These are phyloP conservation scores for Ampelocalamus luodianensis DNA, from an alignment of 176 grass and related monocot species.

Conservation along the genomic window DNA sequence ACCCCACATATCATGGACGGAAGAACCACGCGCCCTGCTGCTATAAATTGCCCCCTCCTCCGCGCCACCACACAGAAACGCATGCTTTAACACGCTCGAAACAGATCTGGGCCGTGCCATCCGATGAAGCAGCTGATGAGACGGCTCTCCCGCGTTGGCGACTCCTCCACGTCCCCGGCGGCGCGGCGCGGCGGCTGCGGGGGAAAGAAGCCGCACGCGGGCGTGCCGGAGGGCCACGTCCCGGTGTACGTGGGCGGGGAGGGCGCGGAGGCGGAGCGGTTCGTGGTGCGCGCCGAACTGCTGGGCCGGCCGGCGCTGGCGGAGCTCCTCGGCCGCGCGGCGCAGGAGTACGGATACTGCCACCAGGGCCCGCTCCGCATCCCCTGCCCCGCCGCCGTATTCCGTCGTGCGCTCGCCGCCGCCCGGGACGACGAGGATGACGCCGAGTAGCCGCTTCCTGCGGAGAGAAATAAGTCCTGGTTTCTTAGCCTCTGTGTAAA, in stretches of 20 bases:
- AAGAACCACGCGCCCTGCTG: background rate
- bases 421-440: conserved; percentile 23
- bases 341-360: conserved; percentile 80
- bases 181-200: background rate
- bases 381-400: conserved; percentile 58
- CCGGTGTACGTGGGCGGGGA: conserved; percentile 65
- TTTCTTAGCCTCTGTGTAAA: background rate
- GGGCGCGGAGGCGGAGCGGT: conserved; percentile 57
- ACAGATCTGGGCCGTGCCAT: conserved; percentile 4
- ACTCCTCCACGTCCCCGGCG: conserved; percentile 39
- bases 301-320: conserved; percentile 66
- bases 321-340: conserved; percentile 62
- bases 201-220: background rate
- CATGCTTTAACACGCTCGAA: no score
- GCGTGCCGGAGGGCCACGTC: conserved; percentile 66
- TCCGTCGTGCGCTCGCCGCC: conserved; percentile 58
- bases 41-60: conserved; percentile 36
- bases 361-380: conserved; percentile 79
- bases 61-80: background rate
- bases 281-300: conserved; percentile 68
- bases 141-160: conserved; percentile 65
- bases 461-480: background rate
- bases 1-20: background rate
- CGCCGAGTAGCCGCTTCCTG: conserved; percentile 1
- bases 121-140: conserved; percentile 68